Evolutionary conservation across 2,329 filamentous ascomycete genomes (phyloP).

Genomic region (Dichotomopilus funicola): DNA sequence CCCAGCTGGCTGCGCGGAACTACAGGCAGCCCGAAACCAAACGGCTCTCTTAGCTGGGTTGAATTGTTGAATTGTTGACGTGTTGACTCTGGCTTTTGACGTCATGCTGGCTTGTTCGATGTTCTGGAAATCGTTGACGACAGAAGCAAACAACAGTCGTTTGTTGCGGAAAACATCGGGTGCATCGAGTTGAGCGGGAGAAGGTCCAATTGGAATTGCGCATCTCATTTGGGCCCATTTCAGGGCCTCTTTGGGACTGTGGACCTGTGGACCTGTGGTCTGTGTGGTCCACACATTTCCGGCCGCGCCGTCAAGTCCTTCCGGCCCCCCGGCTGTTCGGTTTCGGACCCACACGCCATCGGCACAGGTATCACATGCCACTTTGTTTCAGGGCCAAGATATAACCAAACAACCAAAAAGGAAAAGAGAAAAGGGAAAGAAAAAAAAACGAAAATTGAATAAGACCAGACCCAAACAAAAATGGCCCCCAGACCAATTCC

Average conservation of each 20-base stretch:
- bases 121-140: too few species aligned
- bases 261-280: not conserved
- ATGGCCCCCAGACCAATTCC: too few species aligned
- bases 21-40: too few species aligned
- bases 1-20: too few species aligned
- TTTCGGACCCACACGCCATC: constrained; percentile 8
- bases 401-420: not conserved
- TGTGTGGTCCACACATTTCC: constrained; percentile 1
- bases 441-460: not conserved
- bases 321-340: not conserved
- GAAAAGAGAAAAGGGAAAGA: not conserved
- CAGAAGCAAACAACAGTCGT: too few species aligned
- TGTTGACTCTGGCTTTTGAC: constrained; percentile 7
- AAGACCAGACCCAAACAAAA: too few species aligned
- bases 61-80: not conserved
- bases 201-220: not conserved
- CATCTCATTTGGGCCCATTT: not conserved
- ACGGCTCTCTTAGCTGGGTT: not conserved
- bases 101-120: constrained; percentile 1
- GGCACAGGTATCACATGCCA: not conserved
- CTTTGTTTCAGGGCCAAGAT: too few species aligned
- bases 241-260: not conserved
- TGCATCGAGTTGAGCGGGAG: too few species aligned
- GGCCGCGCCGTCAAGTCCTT: not conserved
- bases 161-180: too few species aligned